These are phyloP conservation scores for Ustanciosporium gigantosporum DNA, from an alignment of 1,284 basidiomycete genomes.

Conservation along the genomic window DNA sequence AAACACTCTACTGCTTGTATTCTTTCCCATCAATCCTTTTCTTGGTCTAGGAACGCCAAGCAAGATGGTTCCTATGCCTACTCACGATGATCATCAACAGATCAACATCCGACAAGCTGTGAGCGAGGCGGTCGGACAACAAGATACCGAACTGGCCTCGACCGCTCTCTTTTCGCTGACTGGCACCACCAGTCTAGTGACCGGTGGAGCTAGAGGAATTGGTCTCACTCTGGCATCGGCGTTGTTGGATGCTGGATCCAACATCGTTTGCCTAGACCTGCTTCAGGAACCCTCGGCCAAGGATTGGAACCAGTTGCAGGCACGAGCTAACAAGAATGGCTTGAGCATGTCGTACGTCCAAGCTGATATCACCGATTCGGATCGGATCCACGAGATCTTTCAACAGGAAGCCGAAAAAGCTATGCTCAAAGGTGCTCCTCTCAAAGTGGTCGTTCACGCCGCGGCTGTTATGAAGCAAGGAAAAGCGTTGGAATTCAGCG, in stretches of 20 bases:
- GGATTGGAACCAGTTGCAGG: slow-evolving; percentile 65
- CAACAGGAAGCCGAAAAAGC: slow-evolving; percentile 42
- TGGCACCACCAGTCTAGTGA: slow-evolving; percentile 17
- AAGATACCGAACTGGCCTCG: no score
- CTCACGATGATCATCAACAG: slow-evolving; percentile 1
- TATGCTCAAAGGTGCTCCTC: slow-evolving; percentile 61
- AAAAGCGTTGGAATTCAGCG: slow-evolving; percentile 72
- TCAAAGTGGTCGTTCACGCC: slow-evolving; percentile 75
- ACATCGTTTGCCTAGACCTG: slow-evolving; percentile 77
- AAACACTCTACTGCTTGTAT: no score
- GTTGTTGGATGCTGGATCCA: slow-evolving; percentile 74
- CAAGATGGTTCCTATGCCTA: slow-evolving; percentile 4
- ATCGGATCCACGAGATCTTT: slow-evolving; percentile 49
- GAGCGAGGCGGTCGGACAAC: slow-evolving; percentile 4
- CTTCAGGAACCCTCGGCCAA: slow-evolving; percentile 67
- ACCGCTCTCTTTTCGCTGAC: slow-evolving; percentile 8
- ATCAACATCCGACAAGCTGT: slow-evolving; percentile 4
- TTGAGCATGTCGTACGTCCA: slow-evolving; percentile 66
- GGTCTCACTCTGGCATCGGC: slow-evolving; percentile 79
- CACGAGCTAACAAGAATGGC: slow-evolving; percentile 64
- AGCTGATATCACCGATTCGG: slow-evolving; percentile 66
- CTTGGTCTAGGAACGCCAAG: background rate
- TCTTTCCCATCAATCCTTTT: background rate
- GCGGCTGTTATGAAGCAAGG: slow-evolving; percentile 72
- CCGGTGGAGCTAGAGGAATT: slow-evolving; percentile 72